phyloP scores from a whole-genome alignment of 768 basidiomycete species.

The Naganishia vishniacii region DNA sequence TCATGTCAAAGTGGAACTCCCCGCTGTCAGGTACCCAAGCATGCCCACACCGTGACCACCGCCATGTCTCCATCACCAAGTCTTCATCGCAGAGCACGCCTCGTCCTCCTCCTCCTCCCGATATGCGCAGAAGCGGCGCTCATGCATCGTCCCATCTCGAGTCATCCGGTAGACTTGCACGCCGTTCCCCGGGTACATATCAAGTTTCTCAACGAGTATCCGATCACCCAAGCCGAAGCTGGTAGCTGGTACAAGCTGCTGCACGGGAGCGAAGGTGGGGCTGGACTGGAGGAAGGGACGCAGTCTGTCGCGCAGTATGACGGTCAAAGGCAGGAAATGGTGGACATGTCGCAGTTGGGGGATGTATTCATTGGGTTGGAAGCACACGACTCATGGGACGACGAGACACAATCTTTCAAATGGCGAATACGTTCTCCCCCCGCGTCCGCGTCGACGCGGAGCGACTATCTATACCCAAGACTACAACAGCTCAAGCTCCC shows the following conservation, averaged over 20 bases:
- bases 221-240: constrained; percentile 37
- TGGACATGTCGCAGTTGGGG: constrained; percentile 35
- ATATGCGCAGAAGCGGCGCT: constrained; percentile 20
- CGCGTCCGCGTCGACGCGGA: neutral
- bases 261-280: neutral
- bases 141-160: constrained; percentile 31
- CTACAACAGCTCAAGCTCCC: constrained; percentile 1
- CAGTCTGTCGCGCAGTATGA: neutral
- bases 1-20: too few species aligned
- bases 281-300: neutral
- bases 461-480: neutral
- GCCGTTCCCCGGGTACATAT: constrained; percentile 44
- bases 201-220: constrained; percentile 42
- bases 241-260: constrained; percentile 17
- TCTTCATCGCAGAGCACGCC: neutral
- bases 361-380: constrained; percentile 26
- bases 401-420: neutral
- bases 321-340: constrained; percentile 22
- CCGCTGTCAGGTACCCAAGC: neutral
- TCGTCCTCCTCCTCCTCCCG: neutral
- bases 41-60: neutral
- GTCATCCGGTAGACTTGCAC: constrained; percentile 38
- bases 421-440: too few species aligned
- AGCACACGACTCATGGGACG: neutral
- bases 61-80: neutral